A percentile compares a stretch with the other conserved stretches of the same genome.
Evolutionary conservation across 1,284 basidiomycete species (phyloP).

Genomic region (Leccinum pachyderme): DNA sequence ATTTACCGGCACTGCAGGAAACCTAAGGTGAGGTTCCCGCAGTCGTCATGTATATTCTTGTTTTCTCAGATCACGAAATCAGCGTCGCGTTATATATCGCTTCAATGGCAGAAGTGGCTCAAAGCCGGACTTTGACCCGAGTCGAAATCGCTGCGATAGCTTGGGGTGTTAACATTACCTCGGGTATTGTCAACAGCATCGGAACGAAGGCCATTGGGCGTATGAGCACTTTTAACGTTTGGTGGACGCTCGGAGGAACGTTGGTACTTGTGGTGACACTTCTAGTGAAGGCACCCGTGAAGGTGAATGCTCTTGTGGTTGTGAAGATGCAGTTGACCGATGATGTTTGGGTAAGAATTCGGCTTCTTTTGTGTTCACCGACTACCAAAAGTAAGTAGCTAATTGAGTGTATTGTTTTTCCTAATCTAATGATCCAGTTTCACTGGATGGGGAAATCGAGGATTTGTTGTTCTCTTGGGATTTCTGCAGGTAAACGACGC

Average conservation of each 20-base stretch:
- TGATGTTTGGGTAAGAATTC: constrained; percentile 41
- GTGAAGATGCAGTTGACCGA: neutral
- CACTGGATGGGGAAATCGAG: constrained; percentile 53
- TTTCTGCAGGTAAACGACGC: constrained; percentile 46
- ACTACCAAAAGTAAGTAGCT: constrained; percentile 50
- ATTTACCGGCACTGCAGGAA: constrained; percentile 60
- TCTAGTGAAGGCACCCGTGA: constrained; percentile 53
- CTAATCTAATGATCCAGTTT: constrained; percentile 38
- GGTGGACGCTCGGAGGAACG: constrained; percentile 65
- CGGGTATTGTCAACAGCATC: constrained; percentile 52
- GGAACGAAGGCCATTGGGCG: constrained; percentile 57
- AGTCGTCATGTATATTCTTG: neutral
- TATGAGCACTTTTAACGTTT: constrained; percentile 57
- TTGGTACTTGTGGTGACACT: constrained; percentile 55
- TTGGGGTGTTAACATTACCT: constrained; percentile 56
- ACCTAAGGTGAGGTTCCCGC: constrained; percentile 43
- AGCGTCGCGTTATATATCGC: constrained; percentile 57
- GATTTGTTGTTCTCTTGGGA: constrained; percentile 58
- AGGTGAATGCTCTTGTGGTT: constrained; percentile 34
- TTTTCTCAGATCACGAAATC: neutral
- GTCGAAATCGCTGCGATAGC: constrained; percentile 54
- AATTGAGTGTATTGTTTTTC: neutral
- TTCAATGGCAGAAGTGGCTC: constrained; percentile 51
- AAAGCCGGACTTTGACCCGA: constrained; percentile 43
- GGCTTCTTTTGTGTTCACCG: constrained; percentile 55